These are phyloP conservation scores for Starmerella vaccinii DNA, from an alignment of 805 yeast species.

Conservation along the genomic window DNA sequence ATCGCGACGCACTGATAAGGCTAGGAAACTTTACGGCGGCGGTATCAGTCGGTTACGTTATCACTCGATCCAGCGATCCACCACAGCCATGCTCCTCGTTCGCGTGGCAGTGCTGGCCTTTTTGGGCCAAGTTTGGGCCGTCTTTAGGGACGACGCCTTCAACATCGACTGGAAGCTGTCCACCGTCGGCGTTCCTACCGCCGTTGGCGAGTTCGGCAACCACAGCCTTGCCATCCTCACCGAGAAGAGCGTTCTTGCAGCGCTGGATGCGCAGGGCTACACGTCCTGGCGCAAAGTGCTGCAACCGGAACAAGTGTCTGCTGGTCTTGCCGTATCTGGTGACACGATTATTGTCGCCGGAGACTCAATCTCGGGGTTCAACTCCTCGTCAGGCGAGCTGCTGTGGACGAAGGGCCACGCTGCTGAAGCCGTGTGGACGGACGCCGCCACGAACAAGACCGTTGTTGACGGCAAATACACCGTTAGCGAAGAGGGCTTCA, in stretches of 20 bases:
- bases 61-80: background rate
- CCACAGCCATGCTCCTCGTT: background rate
- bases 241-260: conserved; percentile 24
- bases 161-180: conserved; percentile 29
- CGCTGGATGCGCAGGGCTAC: conserved; percentile 25
- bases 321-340: conserved; percentile 13
- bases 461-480: background rate
- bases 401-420: conserved; percentile 13
- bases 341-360: conserved; percentile 15
- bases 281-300: conserved; percentile 27
- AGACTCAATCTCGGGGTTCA: conserved; percentile 11
- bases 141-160: conserved; percentile 31
- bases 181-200: conserved; percentile 25
- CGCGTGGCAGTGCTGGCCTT: background rate
- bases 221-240: conserved; percentile 21
- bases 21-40: background rate
- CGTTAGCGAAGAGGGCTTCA: background rate
- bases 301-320: conserved; percentile 6
- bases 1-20: background rate
- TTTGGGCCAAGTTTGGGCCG: conserved; percentile 23
- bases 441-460: background rate
- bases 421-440: background rate
- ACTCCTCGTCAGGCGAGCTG: conserved; percentile 14
- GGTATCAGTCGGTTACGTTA: background rate
- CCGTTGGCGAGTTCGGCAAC: conserved; percentile 12